phyloP scores from a whole-genome alignment of 495 filamentous ascomycete genomes.

The Xylaria castorea region DNA sequence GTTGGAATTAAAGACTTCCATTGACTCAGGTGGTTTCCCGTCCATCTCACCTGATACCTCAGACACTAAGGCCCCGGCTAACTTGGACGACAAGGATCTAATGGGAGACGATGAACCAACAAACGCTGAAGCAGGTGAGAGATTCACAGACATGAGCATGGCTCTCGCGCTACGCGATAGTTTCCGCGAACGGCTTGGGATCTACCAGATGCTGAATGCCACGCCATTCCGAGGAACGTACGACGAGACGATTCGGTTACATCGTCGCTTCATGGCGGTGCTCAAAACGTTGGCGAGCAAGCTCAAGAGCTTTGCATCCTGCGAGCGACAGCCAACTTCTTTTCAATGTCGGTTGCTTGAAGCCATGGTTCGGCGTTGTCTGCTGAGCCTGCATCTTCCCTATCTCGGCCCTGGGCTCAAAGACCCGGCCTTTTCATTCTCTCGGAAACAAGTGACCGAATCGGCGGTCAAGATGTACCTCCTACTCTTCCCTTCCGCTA shows the following conservation, averaged over 20 bases:
- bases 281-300: conserved; percentile 47
- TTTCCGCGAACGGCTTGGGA: conserved; percentile 54
- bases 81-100: conserved; percentile 55
- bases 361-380: conserved; percentile 53
- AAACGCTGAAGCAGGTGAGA: conserved; percentile 31
- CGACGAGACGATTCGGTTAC: conserved; percentile 42
- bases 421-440: conserved; percentile 57
- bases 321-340: conserved; percentile 35
- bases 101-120: conserved; percentile 24
- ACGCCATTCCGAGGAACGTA: conserved; percentile 44
- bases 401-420: conserved; percentile 45
- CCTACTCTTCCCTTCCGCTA: conserved; percentile 45
- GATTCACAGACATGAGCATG: conserved; percentile 54
- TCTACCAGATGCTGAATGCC: conserved; percentile 56
- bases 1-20: conserved; percentile 57
- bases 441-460: conserved; percentile 56
- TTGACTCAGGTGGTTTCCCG: conserved; percentile 62
- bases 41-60: conserved; percentile 50
- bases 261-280: conserved; percentile 46
- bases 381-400: conserved; percentile 58
- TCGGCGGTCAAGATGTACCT: conserved; percentile 58
- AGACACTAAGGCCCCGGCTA: conserved; percentile 57
- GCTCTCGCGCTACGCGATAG: conserved; percentile 54
- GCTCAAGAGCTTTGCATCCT: conserved; percentile 42
- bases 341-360: conserved; percentile 52